Conservation (phyloP, 768 basidiomycete genomes). For the Xerocomellus amylosporus region DNA sequence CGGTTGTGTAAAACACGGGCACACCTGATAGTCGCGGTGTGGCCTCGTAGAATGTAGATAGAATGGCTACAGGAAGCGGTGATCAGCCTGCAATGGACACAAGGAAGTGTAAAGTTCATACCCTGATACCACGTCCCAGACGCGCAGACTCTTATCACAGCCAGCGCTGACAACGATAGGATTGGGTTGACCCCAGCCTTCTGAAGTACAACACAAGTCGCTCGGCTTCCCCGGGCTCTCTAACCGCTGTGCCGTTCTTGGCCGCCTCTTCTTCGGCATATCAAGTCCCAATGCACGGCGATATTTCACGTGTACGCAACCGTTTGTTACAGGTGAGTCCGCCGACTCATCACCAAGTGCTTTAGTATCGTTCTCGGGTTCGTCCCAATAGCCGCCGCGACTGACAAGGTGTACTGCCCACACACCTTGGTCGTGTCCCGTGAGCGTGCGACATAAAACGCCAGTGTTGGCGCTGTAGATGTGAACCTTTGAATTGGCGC, state of each 20-base stretch:
- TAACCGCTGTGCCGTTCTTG: slow-evolving; percentile 16
- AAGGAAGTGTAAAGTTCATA: slow-evolving; percentile 34
- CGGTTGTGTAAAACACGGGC: slow-evolving; percentile 82
- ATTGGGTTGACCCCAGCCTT: slow-evolving; percentile 87
- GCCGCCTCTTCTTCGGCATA: slow-evolving; percentile 20
- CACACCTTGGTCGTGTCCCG: slow-evolving; percentile 86
- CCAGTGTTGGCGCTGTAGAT: slow-evolving; percentile 82
- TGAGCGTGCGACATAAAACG: slow-evolving; percentile 68
- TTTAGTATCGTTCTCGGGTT: slow-evolving; percentile 8
- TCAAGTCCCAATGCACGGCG: slow-evolving; percentile 51
- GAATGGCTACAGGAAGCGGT: slow-evolving; percentile 44
- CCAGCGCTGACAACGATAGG: slow-evolving; percentile 87
- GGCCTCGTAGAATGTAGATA: slow-evolving; percentile 77
- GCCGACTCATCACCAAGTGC: slow-evolving; percentile 6
- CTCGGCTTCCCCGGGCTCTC: slow-evolving; percentile 39
- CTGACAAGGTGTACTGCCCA: slow-evolving; percentile 86
- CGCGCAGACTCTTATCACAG: slow-evolving; percentile 86
- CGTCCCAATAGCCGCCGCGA: slow-evolving; percentile 51
- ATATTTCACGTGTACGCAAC: slow-evolving; percentile 35
- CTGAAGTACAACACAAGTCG: slow-evolving; percentile 60
- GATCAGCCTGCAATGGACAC: slow-evolving; percentile 3
- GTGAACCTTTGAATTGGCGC: slow-evolving; percentile 82
- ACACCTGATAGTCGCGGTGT: slow-evolving; percentile 89
- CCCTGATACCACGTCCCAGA: slow-evolving; percentile 91
- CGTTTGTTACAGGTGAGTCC: slow-evolving; percentile 12